Evolutionary conservation across 192 early-diverging fungal species (phyloP).

Genomic region (Rhizophlyctis rosea): DNA sequence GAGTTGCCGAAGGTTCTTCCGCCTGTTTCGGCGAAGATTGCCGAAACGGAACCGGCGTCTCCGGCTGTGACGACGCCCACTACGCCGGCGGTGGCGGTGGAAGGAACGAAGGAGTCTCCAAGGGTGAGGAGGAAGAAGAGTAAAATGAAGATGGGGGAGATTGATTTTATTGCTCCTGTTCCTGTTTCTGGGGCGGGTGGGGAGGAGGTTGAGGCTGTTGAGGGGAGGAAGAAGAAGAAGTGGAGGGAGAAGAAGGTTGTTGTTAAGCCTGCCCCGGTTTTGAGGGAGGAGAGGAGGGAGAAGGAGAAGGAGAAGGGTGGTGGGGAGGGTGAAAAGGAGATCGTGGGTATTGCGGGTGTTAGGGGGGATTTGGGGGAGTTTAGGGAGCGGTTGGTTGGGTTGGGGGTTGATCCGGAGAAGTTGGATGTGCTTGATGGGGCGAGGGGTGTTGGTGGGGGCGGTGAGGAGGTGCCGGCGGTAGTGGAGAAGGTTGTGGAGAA

Average conservation of each 20-base stretch:
- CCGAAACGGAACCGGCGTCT: background rate
- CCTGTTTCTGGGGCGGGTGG: background rate
- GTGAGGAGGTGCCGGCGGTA: background rate
- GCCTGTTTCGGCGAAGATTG: background rate
- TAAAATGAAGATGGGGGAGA: conserved; percentile 5
- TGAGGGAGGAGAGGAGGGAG: conserved; percentile 25
- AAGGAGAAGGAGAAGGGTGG: conserved; percentile 16
- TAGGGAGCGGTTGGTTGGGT: background rate
- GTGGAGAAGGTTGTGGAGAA: background rate
- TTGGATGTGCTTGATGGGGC: background rate
- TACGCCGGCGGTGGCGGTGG: no score
- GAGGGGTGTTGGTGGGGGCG: background rate
- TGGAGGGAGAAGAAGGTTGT: conserved; percentile 19
- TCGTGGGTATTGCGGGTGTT: no score
- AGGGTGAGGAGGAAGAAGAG: conserved; percentile 5
- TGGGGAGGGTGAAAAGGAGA: background rate
- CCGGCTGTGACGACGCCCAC: no score
- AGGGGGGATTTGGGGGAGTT: background rate
- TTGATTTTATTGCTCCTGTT: background rate
- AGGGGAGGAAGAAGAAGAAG: conserved; percentile 27
- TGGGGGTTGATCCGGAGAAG: background rate
- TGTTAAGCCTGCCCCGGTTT: conserved; percentile 12
- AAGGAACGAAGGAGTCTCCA: background rate
- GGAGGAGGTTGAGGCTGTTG: conserved; percentile 25
- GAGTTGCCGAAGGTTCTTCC: no score